These are phyloP conservation scores for Litchi chinensis DNA, from an alignment of 345 rosid genomes.

Conservation along the genomic window DNA sequence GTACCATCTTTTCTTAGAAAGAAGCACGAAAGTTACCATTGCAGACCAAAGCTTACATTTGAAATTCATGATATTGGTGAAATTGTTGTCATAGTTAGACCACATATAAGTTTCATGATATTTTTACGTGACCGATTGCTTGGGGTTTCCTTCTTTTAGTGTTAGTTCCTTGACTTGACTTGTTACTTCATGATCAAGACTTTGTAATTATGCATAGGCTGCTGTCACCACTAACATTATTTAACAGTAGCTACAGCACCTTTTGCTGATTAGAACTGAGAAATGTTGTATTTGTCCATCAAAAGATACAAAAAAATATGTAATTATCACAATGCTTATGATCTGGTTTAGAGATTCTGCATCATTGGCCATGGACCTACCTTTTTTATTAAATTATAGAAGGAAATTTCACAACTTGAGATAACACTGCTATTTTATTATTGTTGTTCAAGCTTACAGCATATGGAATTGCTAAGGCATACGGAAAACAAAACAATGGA, in stretches of 20 bases:
- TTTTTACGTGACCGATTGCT: not conserved
- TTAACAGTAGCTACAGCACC: not conserved
- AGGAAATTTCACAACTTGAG: not conserved
- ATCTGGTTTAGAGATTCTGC: constrained; percentile 3
- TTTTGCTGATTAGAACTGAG: not conserved
- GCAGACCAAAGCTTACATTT: not conserved
- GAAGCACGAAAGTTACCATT: not conserved
- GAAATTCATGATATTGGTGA: not conserved
- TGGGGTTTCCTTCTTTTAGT: not conserved
- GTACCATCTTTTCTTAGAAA: not conserved
- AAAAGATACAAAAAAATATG: not conserved
- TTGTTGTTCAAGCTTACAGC: not conserved
- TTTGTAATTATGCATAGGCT: not conserved
- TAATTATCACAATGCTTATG: not conserved
- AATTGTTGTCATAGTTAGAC: not conserved
- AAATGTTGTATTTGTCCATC: not conserved
- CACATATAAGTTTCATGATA: not conserved
- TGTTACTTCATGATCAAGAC: not conserved
- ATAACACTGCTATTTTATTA: not conserved
- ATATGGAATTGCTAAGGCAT: not conserved
- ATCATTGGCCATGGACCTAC: not conserved
- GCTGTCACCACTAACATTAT: not conserved
- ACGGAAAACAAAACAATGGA: not conserved
- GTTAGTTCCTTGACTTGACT: not conserved
- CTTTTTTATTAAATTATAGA: not conserved